Base-by-base conservation (phyloP, 805 yeast species). In the Wickerhamomyces tratensis region DNA sequence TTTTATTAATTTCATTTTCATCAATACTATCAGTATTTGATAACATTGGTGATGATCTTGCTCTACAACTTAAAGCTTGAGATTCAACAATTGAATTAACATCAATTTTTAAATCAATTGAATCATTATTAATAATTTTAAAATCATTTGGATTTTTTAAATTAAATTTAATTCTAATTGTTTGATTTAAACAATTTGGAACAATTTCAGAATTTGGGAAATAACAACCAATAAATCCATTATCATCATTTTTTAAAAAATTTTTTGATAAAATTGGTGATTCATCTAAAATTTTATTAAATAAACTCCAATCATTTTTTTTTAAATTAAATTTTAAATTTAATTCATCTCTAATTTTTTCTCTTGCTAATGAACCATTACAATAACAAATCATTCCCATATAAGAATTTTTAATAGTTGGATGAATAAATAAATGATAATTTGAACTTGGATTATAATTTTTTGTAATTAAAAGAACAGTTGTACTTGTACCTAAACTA, bases 361-460 rank as follows among this genome's bases (percentile, higher is more conserved):
- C 96, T 49, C 97, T 69, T 0, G 96, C 95, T 39, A 88, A 64
- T 0, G 96, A 75, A 0, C 97, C 96, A 58, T 88, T 88, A 56
- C 94, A 84, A 60, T 88, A 88, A 59, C 97, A 88, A 42, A 89
- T 76, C 97, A 88, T 88, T 25, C 94, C 95, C 96, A 88, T 89
- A 58, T 78, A 88, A 34, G 82, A 78, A 34, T 70, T 71, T 1
- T 76, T 74, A 47, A 84, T 74, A 0, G 94, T 82, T 8, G 97
- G 96, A 57, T 89, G 96, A 48, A 77, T 77, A 65, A 88, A 88
- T 49, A 87, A 61, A 56, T 88, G 96, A 58, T 87, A 88, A 51
- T 81, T 83, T 6, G 86, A 77, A 2, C 89, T 82, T 2, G 96
- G 88, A 15, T 69, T 70, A 57, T 80, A 88, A 43, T 77, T 72